Evolutionary conservation across 306 rosid genomes (phyloP), one percentile per base, ranked within the genome.

Genomic region (Vigna trinervia): DNA sequence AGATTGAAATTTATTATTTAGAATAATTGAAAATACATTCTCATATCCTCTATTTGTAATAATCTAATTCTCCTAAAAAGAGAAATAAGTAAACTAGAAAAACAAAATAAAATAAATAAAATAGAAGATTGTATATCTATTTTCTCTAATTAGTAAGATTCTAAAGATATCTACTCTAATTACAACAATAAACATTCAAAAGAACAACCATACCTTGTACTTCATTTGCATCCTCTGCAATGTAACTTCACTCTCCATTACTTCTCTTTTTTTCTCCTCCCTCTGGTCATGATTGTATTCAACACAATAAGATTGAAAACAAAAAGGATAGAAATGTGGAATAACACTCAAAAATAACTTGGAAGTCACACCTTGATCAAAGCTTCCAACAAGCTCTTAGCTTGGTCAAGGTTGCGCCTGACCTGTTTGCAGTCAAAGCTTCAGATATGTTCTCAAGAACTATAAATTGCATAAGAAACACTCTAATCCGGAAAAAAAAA

Each of bases 341-440:
- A 80, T 65, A 43, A 57, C 80, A 69, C 69, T 47, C 12, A 15
- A 47, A 73, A 6, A 53, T 65, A 32, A 26, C 64, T 51, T 75
- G 61, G 47, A 80, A 78, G 69, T 78, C 77, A 45, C 22, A 93
- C 98, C 98, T 91, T 91, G 73, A 94, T 94, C 84, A 94, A 82
- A 74, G 98, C 88, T 71, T 94, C 97, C 83, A 91, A 70, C 69
- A 94, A 82, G 83, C 93, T 90, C 90, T 94, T 94, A 36, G 98
- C 98, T 87, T 94, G 98, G 76, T 94, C 97, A 68, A 94, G 93
- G 88, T 94, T 94, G 87, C 98, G 98, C 86, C 98, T 86, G 54
- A 93, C 98, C 98, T 93, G 87, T 70, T 69, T 61, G 69, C 30
- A 11, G 46, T 69, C n/a, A 77, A 73, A 81, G 66, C 23, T 53